phyloP scores from a whole-genome alignment of 2,329 filamentous ascomycete species.

The Colletotrichum tropicicola region DNA sequence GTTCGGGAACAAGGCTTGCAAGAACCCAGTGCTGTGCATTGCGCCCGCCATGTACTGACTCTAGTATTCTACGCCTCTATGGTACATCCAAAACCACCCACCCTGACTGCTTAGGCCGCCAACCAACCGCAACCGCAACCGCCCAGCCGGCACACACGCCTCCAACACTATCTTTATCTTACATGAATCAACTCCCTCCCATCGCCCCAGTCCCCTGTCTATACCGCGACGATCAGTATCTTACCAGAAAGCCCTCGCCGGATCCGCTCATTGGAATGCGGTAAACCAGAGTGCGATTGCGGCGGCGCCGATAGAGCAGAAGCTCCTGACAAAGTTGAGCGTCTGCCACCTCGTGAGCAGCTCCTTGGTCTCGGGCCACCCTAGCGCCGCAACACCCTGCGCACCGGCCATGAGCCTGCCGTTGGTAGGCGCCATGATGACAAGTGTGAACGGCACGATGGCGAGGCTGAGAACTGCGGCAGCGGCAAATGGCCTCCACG shows the following conservation, averaged over 20 bases:
- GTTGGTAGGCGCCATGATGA: slow-evolving; percentile 48
- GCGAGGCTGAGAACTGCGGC: slow-evolving; percentile 43
- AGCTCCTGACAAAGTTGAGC: slow-evolving; percentile 25
- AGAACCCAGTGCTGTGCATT: slow-evolving; percentile 14
- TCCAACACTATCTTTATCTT: slow-evolving; percentile 9
- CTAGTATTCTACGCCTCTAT: not conserved
- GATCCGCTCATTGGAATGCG: not conserved
- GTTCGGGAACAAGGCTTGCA: slow-evolving; percentile 13
- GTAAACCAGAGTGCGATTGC: slow-evolving; percentile 22
- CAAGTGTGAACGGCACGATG: slow-evolving; percentile 51
- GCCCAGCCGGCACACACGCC: not conserved
- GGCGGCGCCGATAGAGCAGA: slow-evolving; percentile 21
- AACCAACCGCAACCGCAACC: too few relatives aligned
- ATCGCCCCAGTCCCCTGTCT: not conserved
- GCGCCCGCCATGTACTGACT: not conserved
- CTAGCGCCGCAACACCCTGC: slow-evolving; percentile 15
- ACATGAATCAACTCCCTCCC: slow-evolving; percentile 1
- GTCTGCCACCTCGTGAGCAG: slow-evolving; percentile 28
- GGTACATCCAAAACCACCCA: slow-evolving; percentile 1
- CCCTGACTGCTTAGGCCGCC: not conserved
- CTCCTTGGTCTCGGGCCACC: slow-evolving; percentile 11
- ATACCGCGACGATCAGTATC: not conserved
- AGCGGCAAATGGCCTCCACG: slow-evolving; percentile 44
- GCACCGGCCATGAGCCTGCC: slow-evolving; percentile 36
- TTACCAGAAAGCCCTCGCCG: not conserved